phyloP scores from a whole-genome alignment of 768 basidiomycete genomes.

The Phallus indusiatus region DNA sequence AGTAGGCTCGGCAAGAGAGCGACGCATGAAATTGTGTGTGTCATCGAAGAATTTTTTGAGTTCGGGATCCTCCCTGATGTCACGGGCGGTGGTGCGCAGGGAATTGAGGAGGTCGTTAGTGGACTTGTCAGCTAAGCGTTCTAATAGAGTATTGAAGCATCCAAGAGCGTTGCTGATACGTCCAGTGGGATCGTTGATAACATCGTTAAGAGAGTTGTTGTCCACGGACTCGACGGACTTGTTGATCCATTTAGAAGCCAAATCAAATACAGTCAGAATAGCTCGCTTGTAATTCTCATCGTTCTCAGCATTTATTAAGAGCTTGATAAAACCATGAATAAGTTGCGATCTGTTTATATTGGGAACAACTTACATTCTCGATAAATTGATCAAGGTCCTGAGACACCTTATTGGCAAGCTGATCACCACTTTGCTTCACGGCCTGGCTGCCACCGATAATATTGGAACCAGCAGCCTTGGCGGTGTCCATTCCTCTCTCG shows the following conservation, averaged over 20 bases:
- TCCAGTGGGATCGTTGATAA: conserved; percentile 56
- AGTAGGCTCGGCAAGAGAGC: conserved; percentile 38
- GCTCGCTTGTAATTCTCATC: conserved; percentile 51
- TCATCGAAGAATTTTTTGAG: conserved; percentile 48
- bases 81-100: conserved; percentile 33
- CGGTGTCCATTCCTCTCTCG: conserved; percentile 58
- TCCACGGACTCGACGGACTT: conserved; percentile 40
- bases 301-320: conserved; percentile 54
- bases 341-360: not conserved
- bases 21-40: conserved; percentile 37
- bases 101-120: conserved; percentile 39
- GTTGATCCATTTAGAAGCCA: conserved; percentile 49
- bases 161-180: conserved; percentile 46
- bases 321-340: conserved; percentile 24
- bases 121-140: conserved; percentile 45
- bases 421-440: conserved; percentile 32
- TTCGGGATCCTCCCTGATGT: conserved; percentile 44
- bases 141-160: conserved; percentile 30
- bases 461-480: conserved; percentile 46
- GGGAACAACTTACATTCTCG: conserved; percentile 31
- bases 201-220: conserved; percentile 39
- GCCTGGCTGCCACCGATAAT: conserved; percentile 47
- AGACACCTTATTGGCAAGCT: conserved; percentile 33
- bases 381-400: conserved; percentile 41
- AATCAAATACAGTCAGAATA: conserved; percentile 46